A percentile compares a stretch with the other conserved stretches of the same genome.
phyloP scores from a whole-genome alignment of 176 grass and related monocot species.

The Musa schizocarpa region DNA sequence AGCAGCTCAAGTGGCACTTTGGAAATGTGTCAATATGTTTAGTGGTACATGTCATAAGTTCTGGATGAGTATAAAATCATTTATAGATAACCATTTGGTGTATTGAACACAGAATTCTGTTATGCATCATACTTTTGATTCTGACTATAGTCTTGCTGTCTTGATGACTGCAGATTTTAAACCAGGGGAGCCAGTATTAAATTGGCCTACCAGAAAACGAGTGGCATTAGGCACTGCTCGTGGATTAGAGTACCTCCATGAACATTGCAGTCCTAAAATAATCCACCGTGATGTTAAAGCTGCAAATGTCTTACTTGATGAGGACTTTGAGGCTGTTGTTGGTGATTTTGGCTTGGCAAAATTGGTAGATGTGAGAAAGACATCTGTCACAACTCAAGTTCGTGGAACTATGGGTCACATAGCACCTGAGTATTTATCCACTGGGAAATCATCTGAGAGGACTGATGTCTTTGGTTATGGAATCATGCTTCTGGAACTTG shows the following conservation, averaged over 20 bases:
- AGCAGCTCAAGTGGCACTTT: neutral
- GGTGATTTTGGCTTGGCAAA: conserved; percentile 93
- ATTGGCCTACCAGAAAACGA: conserved; percentile 78
- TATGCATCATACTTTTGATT: neutral
- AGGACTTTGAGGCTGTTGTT: conserved; percentile 79
- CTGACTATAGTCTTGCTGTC: conserved; percentile 16
- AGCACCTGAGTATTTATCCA: conserved; percentile 90
- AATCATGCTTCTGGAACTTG: conserved; percentile 91
- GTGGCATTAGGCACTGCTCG: conserved; percentile 88
- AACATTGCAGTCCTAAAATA: conserved; percentile 96
- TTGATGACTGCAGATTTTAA: conserved; percentile 71
- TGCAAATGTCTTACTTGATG: conserved; percentile 94
- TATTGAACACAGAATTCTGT: neutral
- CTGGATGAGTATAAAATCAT: too few relatives aligned
- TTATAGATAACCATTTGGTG: too few relatives aligned
- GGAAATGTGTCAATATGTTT: neutral
- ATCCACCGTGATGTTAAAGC: conserved; percentile 97
- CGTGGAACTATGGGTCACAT: conserved; percentile 98
- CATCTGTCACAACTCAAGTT: conserved; percentile 93
- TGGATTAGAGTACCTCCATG: conserved; percentile 89
- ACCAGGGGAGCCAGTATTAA: conserved; percentile 63
- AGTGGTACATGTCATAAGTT: too few relatives aligned
- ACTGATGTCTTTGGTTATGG: conserved; percentile 97
- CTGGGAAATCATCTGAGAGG: conserved; percentile 85
- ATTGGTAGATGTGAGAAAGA: conserved; percentile 88